phyloP scores from a whole-genome alignment of 208 protist species.

The Sergeia podlipaevii region DNA sequence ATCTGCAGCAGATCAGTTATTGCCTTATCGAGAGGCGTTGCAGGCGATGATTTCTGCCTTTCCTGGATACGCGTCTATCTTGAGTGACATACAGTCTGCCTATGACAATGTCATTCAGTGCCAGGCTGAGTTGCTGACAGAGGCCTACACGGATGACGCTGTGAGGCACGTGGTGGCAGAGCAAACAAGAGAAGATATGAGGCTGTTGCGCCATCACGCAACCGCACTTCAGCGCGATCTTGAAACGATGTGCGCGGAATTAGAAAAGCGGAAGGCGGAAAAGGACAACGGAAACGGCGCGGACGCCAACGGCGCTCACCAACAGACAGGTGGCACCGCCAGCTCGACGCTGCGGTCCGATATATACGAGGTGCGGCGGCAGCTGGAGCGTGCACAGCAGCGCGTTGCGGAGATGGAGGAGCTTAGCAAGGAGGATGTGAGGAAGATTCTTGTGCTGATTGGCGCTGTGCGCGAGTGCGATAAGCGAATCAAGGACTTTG shows the following conservation, averaged over 20 bases:
- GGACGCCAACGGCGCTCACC: neutral
- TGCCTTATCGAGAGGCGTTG: constrained; percentile 76
- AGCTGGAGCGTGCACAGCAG: constrained; percentile 28
- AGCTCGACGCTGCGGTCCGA: no score
- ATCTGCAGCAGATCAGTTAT: constrained; percentile 41
- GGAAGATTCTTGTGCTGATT: constrained; percentile 80
- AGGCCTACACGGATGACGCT: constrained; percentile 26
- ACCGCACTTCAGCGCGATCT: constrained; percentile 27
- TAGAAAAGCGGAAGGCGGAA: constrained; percentile 17
- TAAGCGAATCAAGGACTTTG: constrained; percentile 56
- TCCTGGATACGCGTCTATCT: constrained; percentile 54
- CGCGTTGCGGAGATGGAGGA: constrained; percentile 43
- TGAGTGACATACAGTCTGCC: constrained; percentile 65
- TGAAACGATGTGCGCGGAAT: constrained; percentile 20
- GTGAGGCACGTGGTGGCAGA: constrained; percentile 14
- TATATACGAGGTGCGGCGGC: constrained; percentile 22
- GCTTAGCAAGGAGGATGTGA: constrained; percentile 51
- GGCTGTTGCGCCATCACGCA: constrained; percentile 32
- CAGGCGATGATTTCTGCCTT: constrained; percentile 59
- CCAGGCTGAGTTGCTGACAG: constrained; percentile 60
- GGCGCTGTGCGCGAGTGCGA: constrained; percentile 73
- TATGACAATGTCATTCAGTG: constrained; percentile 82
- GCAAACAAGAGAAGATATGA: constrained; percentile 17
- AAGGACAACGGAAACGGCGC: constrained; percentile 11
- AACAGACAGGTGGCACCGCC: no score